Evolutionary conservation across 164 flowering plant genomes (phyloP).

Genomic region (Tetrastigma voinierianum): DNA sequence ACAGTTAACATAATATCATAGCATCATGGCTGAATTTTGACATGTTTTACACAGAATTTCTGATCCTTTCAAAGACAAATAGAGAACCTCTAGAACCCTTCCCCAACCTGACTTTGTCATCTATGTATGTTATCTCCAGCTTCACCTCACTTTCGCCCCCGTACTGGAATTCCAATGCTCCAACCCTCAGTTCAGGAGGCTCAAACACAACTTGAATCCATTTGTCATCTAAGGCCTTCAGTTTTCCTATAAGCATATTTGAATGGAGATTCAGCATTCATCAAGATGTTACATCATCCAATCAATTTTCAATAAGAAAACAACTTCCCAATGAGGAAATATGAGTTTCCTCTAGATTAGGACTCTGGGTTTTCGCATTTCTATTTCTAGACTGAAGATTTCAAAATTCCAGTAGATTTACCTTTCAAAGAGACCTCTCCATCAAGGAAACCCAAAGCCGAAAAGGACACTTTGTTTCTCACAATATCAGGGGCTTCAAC

Average conservation of each 20-base stretch:
- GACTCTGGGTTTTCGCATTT: background rate
- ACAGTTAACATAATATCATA: too few species aligned
- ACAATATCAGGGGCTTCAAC: constrained; percentile 86
- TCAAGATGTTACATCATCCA: background rate
- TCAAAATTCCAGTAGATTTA: constrained; percentile 7
- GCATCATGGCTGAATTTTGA: background rate
- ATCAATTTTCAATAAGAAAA: too few species aligned
- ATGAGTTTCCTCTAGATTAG: background rate
- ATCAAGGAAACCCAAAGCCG: constrained; percentile 71
- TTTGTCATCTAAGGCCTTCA: constrained; percentile 62
- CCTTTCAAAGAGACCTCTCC: constrained; percentile 94
- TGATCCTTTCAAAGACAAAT: constrained; percentile 76
- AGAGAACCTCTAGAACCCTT: constrained; percentile 87
- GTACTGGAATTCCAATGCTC: constrained; percentile 61
- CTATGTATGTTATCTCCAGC: constrained; percentile 81
- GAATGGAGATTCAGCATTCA: background rate
- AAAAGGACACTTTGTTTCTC: constrained; percentile 73
- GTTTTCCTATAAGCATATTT: constrained; percentile 44
- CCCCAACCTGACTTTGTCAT: constrained; percentile 84
- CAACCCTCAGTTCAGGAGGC: constrained; percentile 85
- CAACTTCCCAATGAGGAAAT: too few species aligned
- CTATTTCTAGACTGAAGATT: background rate
- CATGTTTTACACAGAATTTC: background rate
- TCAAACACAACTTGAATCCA: constrained; percentile 96
- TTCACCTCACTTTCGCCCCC: constrained; percentile 92